Base-by-base conservation (phyloP, 345 rosid genomes). In the Toxicodendron radicans region DNA sequence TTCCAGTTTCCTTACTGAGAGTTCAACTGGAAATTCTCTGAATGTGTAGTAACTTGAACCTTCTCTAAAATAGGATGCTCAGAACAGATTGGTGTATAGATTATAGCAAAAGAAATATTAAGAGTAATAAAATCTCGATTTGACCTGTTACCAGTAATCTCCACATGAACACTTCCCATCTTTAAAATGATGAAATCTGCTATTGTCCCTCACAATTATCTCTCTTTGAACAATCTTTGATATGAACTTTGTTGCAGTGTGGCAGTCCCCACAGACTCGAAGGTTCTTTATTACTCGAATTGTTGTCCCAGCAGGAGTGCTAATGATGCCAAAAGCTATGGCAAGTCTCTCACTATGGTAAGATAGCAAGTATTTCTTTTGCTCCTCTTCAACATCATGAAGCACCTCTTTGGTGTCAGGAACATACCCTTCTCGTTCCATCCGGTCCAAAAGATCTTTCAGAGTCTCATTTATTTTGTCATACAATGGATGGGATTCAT, bases 311-410 rank as follows among this genome's bases (percentile, higher is more conserved):
- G 83, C 71, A 30, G 83, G 89, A 0, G 90, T 85, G 74, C 88
- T 89, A 58, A 89, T 84, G 53, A 92, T 84, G 60, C 97, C 93
- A 53, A 84, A 92, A 21, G 82, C 96, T 84, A 92, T 66, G 64
- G 96, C 94, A 43, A 92, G 70, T 82, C 92, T 87, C 85, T 94
- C 96, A 69, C 91, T 86, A 67, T 89, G 97, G 68, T 85, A 78
- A 73, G 53, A 75, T 66, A 92, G 66, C 45, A 85, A 66, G 76
- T 82, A 78, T 66, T 71, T 90, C 87, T 90, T 92, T 67, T 92
- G 91, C 74, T 90, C 94, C 63, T 87, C 97, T 13, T 87, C 93
- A 27, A 90, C 88, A 58, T 90, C 97, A 64, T 85, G 94, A 58
- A 81, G 85, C 71, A 83, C 96, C 64, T 91, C 89, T 70, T 79